phyloP scores from a whole-genome alignment of 2,329 filamentous ascomycete species.

The Zopfia rhizophila region DNA sequence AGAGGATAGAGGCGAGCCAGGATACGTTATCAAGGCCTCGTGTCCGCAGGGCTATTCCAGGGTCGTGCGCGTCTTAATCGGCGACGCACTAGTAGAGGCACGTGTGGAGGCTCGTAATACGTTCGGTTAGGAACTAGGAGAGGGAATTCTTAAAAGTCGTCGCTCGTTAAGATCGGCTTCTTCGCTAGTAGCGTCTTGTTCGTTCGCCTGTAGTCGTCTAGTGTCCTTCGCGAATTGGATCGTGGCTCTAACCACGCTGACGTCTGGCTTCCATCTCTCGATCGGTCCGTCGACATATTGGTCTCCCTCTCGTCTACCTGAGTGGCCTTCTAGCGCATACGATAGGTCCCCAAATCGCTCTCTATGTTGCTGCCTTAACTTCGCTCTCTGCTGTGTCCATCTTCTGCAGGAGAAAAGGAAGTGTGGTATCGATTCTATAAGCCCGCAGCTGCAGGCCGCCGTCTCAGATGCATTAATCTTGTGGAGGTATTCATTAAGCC shows the following conservation, averaged over 20 bases:
- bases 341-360: no score
- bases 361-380: no score
- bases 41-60: background rate
- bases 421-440: slow-evolving; percentile 1
- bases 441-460: background rate
- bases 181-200: background rate
- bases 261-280: no score
- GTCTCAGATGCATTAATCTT: background rate
- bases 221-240: no score
- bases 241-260: no score
- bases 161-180: background rate
- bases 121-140: background rate
- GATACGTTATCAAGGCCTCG: background rate
- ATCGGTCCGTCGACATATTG: no score
- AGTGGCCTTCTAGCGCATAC: slow-evolving; percentile 3
- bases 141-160: background rate
- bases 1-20: background rate
- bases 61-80: background rate
- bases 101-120: background rate
- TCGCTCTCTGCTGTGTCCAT: no score
- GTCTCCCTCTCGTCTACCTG: slow-evolving; percentile 1
- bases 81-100: background rate
- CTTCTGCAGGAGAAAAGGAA: no score
- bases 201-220: background rate
- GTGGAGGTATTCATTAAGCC: background rate